Conservation (phyloP, 2,329 filamentous ascomycete genomes). For the Dactylellina sp. region DNA sequence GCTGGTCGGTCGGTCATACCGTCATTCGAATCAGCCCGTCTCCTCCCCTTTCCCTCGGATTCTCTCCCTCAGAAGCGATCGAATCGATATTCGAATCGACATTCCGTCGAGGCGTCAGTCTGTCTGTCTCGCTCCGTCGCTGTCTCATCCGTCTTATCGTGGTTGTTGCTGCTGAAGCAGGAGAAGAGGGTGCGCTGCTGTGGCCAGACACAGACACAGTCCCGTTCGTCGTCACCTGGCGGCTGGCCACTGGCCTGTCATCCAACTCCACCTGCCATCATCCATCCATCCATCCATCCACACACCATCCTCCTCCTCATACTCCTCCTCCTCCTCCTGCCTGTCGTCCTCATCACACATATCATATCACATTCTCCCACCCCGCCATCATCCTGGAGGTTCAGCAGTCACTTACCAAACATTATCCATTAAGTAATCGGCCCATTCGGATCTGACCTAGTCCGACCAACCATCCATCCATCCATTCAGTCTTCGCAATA, state of each 20-base stretch:
- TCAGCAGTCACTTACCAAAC: conserved; percentile 14
- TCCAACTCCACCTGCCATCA: conserved; percentile 40
- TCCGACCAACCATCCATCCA: not conserved
- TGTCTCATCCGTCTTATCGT: not conserved
- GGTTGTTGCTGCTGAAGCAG: too few species aligned
- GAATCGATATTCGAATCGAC: conserved; percentile 31
- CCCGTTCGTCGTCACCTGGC: conserved; percentile 38
- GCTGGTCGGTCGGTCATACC: conserved; percentile 55
- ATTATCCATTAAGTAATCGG: conserved; percentile 48
- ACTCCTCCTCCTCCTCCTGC: too few species aligned
- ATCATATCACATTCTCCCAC: conserved; percentile 10
- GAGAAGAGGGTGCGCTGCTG: too few species aligned
- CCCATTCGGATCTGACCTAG: conserved; percentile 23
- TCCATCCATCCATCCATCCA: too few species aligned
- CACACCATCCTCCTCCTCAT: not conserved
- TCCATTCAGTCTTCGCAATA: conserved; percentile 33
- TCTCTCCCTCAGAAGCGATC: conserved; percentile 16
- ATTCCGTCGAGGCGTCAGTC: conserved; percentile 19
- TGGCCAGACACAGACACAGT: not conserved
- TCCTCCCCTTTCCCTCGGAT: conserved; percentile 16
- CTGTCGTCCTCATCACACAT: conserved; percentile 1
- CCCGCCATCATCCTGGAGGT: conserved; percentile 5
- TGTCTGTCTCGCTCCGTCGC: not conserved
- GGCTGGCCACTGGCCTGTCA: conserved; percentile 34
- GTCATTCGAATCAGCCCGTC: conserved; percentile 42